Evolutionary conservation across 2,329 filamentous ascomycete genomes (phyloP).

Genomic region (Trichoderma brevicompactum): DNA sequence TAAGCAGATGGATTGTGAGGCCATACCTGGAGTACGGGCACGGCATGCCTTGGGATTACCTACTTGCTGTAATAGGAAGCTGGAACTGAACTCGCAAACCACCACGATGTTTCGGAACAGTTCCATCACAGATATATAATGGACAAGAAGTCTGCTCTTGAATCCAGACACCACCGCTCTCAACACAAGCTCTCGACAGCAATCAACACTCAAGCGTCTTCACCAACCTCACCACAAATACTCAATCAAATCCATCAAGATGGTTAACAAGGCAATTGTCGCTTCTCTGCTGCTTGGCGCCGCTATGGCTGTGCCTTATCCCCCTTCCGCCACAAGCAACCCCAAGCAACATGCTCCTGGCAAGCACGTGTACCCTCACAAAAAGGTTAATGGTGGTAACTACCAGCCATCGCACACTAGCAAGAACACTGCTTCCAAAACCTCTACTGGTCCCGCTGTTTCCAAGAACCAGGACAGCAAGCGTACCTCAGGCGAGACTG

Average conservation of each 20-base stretch:
- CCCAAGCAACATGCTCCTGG: not conserved
- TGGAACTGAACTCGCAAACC: no score
- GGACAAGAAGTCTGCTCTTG: no score
- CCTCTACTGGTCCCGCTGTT: no score
- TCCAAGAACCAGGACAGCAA: not conserved
- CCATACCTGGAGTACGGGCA: no score
- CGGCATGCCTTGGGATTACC: no score
- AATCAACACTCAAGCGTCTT: not conserved
- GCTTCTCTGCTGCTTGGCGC: constrained; percentile 25
- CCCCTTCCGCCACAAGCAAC: constrained; percentile 7
- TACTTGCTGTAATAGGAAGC: no score
- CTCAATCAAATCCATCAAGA: constrained; percentile 8
- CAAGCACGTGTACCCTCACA: constrained; percentile 9
- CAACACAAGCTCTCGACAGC: not conserved
- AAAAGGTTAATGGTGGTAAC: constrained; percentile 22
- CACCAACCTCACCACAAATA: not conserved
- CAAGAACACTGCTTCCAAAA: constrained; percentile 7
- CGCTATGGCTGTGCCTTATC: constrained; percentile 25
- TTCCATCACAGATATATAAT: no score
- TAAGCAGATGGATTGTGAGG: no score
- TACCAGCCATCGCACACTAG: not conserved
- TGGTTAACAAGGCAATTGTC: constrained; percentile 25
- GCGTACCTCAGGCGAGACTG: constrained; percentile 20
- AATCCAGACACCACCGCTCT: no score
- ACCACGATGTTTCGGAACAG: no score